Conservation (phyloP, 2,329 filamentous ascomycete species). For the Didymella pomorum region DNA sequence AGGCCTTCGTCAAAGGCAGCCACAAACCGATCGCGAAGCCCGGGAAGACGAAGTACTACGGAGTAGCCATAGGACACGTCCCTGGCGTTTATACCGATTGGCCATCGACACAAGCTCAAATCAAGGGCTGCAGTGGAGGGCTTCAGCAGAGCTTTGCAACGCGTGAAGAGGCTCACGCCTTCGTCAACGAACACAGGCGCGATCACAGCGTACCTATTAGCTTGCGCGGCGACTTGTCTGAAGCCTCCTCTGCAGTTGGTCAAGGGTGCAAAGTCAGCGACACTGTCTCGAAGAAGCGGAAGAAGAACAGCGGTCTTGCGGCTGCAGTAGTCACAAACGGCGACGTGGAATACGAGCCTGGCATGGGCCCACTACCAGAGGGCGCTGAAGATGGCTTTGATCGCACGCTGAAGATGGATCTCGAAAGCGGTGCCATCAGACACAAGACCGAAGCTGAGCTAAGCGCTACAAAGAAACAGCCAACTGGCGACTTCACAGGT, state of each 20-base stretch:
- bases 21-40: constrained; percentile 50
- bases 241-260: constrained; percentile 34
- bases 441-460: constrained; percentile 62
- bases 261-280: constrained; percentile 26
- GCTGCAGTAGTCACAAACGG: constrained; percentile 22
- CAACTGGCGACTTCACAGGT: constrained; percentile 54
- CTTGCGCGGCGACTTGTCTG: constrained; percentile 38
- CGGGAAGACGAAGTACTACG: constrained; percentile 64
- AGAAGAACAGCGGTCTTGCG: constrained; percentile 39
- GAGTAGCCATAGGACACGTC: constrained; percentile 64
- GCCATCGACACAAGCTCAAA: constrained; percentile 75
- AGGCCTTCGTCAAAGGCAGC: constrained; percentile 74
- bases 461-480: constrained; percentile 57
- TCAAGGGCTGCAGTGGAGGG: constrained; percentile 74
- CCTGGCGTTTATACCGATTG: constrained; percentile 72
- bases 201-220: constrained; percentile 35
- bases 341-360: constrained; percentile 53
- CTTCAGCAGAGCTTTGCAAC: constrained; percentile 61
- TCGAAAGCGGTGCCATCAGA: constrained; percentile 61
- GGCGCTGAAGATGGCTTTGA: constrained; percentile 70
- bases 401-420: constrained; percentile 63
- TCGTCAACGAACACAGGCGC: constrained; percentile 61
- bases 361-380: constrained; percentile 62
- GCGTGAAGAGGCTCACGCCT: constrained; percentile 76
- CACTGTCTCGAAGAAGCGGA: constrained; percentile 49